A percentile compares a stretch with the other conserved stretches of the same genome.
These are phyloP conservation scores for Eimeria necatrix DNA, from an alignment of 169 alveolate species.

Conservation along the genomic window DNA sequence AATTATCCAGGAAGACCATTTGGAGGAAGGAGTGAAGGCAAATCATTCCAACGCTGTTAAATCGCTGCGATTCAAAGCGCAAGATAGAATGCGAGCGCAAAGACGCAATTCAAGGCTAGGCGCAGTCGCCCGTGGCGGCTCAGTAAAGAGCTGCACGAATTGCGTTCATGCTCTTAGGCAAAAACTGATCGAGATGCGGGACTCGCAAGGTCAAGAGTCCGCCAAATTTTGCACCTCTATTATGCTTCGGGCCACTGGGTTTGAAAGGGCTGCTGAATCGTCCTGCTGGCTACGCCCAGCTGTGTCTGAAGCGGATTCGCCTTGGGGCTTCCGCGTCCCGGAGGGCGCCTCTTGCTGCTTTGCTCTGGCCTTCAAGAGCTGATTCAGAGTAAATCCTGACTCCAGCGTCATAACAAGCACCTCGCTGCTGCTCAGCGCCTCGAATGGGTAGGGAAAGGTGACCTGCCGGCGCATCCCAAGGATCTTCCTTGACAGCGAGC, in stretches of 20 bases:
- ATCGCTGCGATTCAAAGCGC: slow-evolving; percentile 46
- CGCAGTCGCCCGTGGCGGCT: too few species aligned
- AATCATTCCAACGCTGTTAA: slow-evolving; percentile 64
- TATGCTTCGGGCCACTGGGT: slow-evolving; percentile 35
- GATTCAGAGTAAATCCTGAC: slow-evolving; percentile 72
- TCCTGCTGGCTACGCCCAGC: not conserved
- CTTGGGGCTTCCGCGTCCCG: not conserved
- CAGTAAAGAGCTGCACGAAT: not conserved
- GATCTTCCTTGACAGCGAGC: slow-evolving; percentile 55
- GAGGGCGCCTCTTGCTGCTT: not conserved
- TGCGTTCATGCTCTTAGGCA: not conserved
- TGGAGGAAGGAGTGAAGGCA: slow-evolving; percentile 73
- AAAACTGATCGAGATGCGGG: too few species aligned
- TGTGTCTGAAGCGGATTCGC: not conserved
- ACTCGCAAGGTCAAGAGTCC: not conserved
- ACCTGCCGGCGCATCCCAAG: slow-evolving; percentile 75
- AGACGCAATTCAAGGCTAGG: not conserved
- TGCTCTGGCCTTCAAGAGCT: slow-evolving; percentile 34
- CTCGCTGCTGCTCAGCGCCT: slow-evolving; percentile 74
- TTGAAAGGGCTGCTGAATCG: not conserved
- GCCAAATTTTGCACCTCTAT: slow-evolving; percentile 26
- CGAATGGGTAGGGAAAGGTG: slow-evolving; percentile 73
- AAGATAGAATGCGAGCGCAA: not conserved
- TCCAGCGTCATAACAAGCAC: slow-evolving; percentile 68
- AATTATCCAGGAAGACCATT: slow-evolving; percentile 81